phyloP scores from a whole-genome alignment of 495 filamentous ascomycete species.

The Penicillium daleae region DNA sequence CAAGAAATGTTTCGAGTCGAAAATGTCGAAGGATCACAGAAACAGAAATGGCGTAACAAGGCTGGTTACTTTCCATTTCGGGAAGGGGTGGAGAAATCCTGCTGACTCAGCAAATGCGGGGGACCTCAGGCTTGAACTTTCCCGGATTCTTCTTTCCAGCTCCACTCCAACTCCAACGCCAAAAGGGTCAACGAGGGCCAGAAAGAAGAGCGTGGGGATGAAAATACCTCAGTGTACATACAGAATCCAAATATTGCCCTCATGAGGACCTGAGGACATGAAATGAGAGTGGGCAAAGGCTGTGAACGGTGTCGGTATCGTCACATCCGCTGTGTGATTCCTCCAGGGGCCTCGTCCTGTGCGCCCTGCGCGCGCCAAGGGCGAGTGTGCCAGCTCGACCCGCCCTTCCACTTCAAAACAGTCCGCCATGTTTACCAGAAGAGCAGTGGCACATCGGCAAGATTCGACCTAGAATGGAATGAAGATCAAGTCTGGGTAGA shows the following conservation, averaged over 20 bases:
- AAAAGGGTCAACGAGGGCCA: not conserved
- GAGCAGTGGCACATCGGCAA: conserved; percentile 29
- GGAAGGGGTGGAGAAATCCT: not conserved
- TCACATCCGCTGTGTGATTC: conserved; percentile 44
- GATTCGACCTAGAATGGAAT: conserved; percentile 44
- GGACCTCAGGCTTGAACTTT: not conserved
- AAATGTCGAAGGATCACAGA: not conserved
- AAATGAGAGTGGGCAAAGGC: conserved; percentile 37
- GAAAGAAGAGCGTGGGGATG: not conserved
- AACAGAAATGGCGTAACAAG: not conserved
- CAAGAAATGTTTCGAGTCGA: not conserved
- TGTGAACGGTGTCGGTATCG: conserved; percentile 47
- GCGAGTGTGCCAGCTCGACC: conserved; percentile 40
- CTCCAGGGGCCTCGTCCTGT: conserved; percentile 35
- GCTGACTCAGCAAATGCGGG: conserved; percentile 15
- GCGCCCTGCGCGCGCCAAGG: conserved; percentile 38
- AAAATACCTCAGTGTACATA: not conserved
- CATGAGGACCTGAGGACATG: conserved; percentile 29
- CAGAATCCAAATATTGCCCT: not conserved
- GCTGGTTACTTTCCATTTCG: too few relatives aligned
- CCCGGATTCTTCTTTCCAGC: not conserved
- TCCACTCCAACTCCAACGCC: not conserved
- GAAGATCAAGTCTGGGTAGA: conserved; percentile 40
- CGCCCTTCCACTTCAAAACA: conserved; percentile 43
- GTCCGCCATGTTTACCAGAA: conserved; percentile 46